A percentile compares a stretch with the other conserved stretches of the same genome.
These are phyloP conservation scores for Geoglossum glabrum DNA, from an alignment of 495 filamentous ascomycete species.

Conservation along the genomic window DNA sequence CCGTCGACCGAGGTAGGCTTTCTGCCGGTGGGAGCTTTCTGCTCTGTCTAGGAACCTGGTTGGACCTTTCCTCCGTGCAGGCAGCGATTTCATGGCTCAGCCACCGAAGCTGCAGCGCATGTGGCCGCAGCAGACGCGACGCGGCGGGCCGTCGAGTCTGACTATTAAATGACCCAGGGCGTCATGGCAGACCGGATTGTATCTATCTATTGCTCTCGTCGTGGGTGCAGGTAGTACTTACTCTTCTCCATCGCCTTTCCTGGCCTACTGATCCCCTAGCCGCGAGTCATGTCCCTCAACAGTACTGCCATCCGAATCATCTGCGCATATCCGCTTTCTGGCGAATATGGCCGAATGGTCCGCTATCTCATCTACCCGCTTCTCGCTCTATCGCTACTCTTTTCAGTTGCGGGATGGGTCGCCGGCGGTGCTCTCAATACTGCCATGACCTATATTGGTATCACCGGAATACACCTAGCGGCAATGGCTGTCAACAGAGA, in stretches of 20 bases:
- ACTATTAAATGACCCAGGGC: neutral
- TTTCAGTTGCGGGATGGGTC: neutral
- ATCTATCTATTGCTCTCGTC: neutral
- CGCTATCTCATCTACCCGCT: constrained; percentile 1
- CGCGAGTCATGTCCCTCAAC: neutral
- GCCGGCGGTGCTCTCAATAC: neutral
- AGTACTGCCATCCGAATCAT: neutral
- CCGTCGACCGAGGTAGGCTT: neutral
- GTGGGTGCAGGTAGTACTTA: neutral
- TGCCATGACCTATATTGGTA: neutral
- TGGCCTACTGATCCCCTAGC: neutral
- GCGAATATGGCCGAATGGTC: neutral
- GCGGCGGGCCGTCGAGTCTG: too few species aligned
- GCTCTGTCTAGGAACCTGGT: neutral
- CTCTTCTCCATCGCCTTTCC: neutral
- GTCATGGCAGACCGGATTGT: neutral
- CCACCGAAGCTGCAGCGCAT: neutral
- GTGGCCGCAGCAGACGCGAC: neutral
- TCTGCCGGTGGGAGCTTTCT: neutral
- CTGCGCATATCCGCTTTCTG: neutral
- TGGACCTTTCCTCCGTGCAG: neutral
- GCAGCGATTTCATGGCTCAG: neutral
- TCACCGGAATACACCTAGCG: neutral
- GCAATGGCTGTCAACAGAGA: neutral
- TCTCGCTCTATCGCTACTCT: neutral